phyloP scores from a whole-genome alignment of 208 protist species.

The Crithidia brevicula region DNA sequence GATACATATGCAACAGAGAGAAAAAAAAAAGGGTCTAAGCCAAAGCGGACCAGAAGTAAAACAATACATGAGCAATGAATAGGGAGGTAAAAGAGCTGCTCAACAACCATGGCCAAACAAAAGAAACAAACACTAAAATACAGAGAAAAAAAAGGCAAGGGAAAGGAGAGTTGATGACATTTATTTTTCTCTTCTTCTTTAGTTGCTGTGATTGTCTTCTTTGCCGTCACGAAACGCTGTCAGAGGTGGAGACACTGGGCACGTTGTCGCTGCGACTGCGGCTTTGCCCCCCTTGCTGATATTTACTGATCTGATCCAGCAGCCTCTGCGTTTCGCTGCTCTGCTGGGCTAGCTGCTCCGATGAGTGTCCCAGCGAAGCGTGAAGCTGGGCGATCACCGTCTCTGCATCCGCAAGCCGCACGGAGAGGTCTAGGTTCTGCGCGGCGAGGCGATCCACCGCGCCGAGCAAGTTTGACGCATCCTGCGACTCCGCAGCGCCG shows the following conservation, averaged over 20 bases:
- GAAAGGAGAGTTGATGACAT: constrained; percentile 14
- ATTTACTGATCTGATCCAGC: constrained; percentile 31
- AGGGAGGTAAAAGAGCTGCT: too few species aligned
- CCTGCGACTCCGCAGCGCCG: background rate
- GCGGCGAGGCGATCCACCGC: constrained; percentile 28
- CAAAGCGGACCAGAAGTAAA: too few species aligned
- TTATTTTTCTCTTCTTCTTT: background rate
- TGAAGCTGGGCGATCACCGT: constrained; percentile 40
- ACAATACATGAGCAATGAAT: too few species aligned
- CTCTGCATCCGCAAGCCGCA: constrained; percentile 41
- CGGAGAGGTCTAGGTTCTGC: constrained; percentile 39
- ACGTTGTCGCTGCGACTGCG: constrained; percentile 7
- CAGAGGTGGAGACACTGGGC: constrained; percentile 5
- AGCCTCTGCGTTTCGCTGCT: constrained; percentile 30
- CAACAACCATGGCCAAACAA: background rate
- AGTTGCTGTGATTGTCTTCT: background rate
- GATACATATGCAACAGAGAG: too few species aligned
- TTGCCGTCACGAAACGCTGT: background rate
- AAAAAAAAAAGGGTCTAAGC: too few species aligned
- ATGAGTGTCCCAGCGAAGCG: constrained; percentile 24
- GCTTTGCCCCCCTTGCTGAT: constrained; percentile 19
- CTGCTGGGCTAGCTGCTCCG: constrained; percentile 31
- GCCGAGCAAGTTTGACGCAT: background rate
- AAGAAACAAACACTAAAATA: background rate
- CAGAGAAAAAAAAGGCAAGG: constrained; percentile 26